phyloP scores from a whole-genome alignment of 805 yeast genomes.

The Myxozyma vanderwaltii region DNA sequence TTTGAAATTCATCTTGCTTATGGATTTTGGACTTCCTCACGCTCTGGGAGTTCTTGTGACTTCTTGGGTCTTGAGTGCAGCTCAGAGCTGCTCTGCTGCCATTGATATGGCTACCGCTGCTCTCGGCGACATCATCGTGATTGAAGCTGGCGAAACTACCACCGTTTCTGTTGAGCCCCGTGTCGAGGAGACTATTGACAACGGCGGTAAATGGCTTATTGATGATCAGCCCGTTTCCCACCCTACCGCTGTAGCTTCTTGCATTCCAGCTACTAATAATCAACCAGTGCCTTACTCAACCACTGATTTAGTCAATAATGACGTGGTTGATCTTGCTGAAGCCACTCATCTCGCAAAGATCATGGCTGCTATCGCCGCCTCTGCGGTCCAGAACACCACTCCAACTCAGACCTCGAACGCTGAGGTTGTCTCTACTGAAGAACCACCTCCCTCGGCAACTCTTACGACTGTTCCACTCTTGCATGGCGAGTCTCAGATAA shows the following conservation, averaged over 20 bases:
- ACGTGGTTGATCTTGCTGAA: no score
- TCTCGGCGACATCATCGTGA: not conserved
- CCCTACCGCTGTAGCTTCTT: no score
- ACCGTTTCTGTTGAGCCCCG: not conserved
- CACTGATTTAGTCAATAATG: no score
- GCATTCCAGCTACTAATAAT: no score
- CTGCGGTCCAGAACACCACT: not conserved
- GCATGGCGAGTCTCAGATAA: no score
- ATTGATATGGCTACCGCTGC: not conserved
- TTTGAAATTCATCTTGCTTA: not conserved
- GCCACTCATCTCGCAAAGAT: not conserved
- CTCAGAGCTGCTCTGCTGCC: not conserved
- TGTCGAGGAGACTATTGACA: not conserved
- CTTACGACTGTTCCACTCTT: no score
- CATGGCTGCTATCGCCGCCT: not conserved
- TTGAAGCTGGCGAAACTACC: not conserved
- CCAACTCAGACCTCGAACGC: not conserved
- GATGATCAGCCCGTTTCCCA: no score
- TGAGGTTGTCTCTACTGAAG: no score
- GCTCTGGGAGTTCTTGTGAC: not conserved
- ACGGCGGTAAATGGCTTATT: no score
- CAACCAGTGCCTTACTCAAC: no score
- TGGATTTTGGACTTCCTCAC: not conserved
- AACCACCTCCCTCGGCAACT: no score
- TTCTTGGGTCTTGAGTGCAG: not conserved